Evolutionary conservation across 169 alveolate genomes (phyloP), one percentile per base, ranked within the genome.

Genomic region (Toxoplasma gondii): DNA sequence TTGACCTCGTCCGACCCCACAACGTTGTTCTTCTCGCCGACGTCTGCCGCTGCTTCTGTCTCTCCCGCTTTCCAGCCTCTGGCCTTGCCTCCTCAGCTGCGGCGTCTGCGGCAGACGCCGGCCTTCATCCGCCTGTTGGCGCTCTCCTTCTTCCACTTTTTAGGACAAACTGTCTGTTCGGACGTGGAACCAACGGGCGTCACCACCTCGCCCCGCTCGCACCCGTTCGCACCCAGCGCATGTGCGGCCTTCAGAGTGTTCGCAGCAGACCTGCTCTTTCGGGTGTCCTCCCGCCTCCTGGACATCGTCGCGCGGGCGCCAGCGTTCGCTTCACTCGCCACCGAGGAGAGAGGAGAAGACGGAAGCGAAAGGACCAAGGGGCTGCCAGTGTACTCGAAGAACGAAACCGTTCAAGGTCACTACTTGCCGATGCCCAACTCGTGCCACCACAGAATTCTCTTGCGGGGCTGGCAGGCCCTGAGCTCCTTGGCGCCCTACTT

Each of bases 401-500:
- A 29, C 82, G 82, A 69, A 22, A 12, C 39, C 17, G 34, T 12
- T 4, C 74, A 16, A 19, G n/a, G 16, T 17, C 39, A 78, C n/a
- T 38, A 78, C 24, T 45, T 78, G 41, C 92, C 94, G 16, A 92
- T 92, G 94, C 94, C 94, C n/a, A 81, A 81, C 88, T 81, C 92
- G 24, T 88, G 92, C 9, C 69, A 34, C 58, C 94, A 92, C 69
- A 81, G 94, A 41, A 34, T 44, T 36, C 92, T 49, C 38, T 80
- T 92, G 70, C 81, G 94, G 0, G 88, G 53, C 58, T 81, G 94
- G 94, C 94, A 92, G 41, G 91, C 93, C n/a, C 88, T 90, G 41
- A 34, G 88, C n/a, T 67, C 88, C 24, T 90, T 90, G 43, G 54
- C 93, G 0, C 43, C 38, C 39, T 53, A 22, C 74, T 38, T 45